phyloP scores from a whole-genome alignment of 2,329 filamentous ascomycete genomes.

The Thermothelomyces thermophilus region DNA sequence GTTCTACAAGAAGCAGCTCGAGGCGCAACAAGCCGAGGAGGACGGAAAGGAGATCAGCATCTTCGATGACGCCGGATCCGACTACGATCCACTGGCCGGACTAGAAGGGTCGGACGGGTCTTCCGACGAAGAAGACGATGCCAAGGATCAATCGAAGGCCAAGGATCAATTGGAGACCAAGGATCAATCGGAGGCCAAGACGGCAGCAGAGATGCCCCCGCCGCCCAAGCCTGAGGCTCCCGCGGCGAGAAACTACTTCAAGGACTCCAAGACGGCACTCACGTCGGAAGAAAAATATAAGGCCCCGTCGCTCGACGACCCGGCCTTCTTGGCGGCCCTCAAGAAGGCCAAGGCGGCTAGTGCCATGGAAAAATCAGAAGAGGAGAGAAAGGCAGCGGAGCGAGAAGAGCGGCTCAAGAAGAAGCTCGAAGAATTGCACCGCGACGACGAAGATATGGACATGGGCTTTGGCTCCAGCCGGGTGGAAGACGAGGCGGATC shows the following conservation, averaged over 20 bases:
- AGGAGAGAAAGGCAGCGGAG: conserved; percentile 37
- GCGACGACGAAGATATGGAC: conserved; percentile 87
- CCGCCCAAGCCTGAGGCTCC: conserved; percentile 36
- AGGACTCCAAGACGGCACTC: conserved; percentile 49
- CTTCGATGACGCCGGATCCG: conserved; percentile 58
- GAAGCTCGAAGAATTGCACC: conserved; percentile 65
- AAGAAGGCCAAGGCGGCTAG: conserved; percentile 71
- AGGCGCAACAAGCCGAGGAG: conserved; percentile 33
- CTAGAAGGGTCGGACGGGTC: conserved; percentile 44
- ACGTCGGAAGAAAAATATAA: conserved; percentile 46
- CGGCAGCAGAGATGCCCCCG: conserved; percentile 37
- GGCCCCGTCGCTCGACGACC: conserved; percentile 59
- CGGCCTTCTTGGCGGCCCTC: conserved; percentile 73
- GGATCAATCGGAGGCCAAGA: conserved; percentile 17
- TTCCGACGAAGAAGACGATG: conserved; percentile 31
- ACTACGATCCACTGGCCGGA: conserved; percentile 61
- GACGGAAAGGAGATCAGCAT: conserved; percentile 56
- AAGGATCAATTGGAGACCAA: not conserved
- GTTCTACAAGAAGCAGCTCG: conserved; percentile 43
- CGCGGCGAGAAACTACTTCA: conserved; percentile 54
- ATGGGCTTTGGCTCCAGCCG: conserved; percentile 88
- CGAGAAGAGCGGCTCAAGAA: conserved; percentile 64
- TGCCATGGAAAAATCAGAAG: conserved; percentile 37
- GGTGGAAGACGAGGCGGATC: conserved; percentile 81
- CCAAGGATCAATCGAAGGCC: conserved; percentile 19